Conservation (phyloP, 805 yeast species). For the Metschnikowia gelsemii region DNA sequence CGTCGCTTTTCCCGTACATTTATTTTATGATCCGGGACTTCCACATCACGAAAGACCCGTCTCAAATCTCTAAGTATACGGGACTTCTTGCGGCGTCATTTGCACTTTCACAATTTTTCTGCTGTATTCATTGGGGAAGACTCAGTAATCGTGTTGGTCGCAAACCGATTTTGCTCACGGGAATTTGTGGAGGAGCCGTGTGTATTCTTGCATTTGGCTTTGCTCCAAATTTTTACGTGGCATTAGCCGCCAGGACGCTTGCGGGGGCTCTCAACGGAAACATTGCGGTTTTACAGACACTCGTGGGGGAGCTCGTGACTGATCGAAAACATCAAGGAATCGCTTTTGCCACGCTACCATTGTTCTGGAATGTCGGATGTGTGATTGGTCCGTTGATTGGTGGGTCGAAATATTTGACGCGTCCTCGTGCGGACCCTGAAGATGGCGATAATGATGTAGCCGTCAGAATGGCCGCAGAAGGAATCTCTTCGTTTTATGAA, state of each 20-base stretch:
- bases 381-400: constrained; percentile 36
- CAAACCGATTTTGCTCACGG: constrained; percentile 27
- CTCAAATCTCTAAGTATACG: constrained; percentile 21
- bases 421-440: constrained; percentile 19
- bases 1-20: constrained; percentile 23
- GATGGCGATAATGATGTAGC: background rate
- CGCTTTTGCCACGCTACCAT: constrained; percentile 32
- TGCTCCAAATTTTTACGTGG: constrained; percentile 28
- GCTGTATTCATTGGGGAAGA: constrained; percentile 31
- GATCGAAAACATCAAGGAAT: constrained; percentile 32
- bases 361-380: constrained; percentile 34
- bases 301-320: constrained; percentile 33
- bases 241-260: constrained; percentile 28
- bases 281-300: constrained; percentile 31
- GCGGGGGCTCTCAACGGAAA: constrained; percentile 35
- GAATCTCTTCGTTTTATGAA: constrained; percentile 22
- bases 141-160: constrained; percentile 32
- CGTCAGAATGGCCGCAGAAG: background rate
- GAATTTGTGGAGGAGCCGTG: constrained; percentile 28
- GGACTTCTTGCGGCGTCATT: constrained; percentile 23
- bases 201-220: constrained; percentile 32
- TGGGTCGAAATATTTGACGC: constrained; percentile 29
- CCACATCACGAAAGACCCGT: constrained; percentile 19
- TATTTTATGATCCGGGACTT: constrained; percentile 24
- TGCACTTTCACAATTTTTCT: constrained; percentile 23